A percentile compares a stretch with the other conserved stretches of the same genome.
Evolutionary conservation across 148 eudicot species (phyloP).

Genomic region (Suaeda aralocaspica): DNA sequence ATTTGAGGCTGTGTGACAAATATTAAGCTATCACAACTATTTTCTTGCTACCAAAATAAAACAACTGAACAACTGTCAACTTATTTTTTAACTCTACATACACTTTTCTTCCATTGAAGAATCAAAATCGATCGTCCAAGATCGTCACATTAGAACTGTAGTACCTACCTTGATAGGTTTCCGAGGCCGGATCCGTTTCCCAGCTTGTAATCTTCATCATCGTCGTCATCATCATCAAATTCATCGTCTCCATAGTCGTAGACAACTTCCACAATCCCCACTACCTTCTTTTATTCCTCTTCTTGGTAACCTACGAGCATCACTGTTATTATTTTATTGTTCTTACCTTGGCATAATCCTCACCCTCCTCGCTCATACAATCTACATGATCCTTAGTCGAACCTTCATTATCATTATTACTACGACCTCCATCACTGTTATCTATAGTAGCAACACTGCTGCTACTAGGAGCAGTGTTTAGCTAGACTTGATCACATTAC

Average conservation of each 20-base stretch:
- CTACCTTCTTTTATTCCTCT: neutral
- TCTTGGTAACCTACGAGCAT: neutral
- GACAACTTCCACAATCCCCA: neutral
- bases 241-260: slow-evolving; percentile 28
- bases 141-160: slow-evolving; percentile 40
- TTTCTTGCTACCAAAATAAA: too few species aligned
- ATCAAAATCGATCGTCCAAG: too few species aligned
- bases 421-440: neutral
- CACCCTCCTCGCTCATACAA: too few species aligned
- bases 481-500: neutral
- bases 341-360: neutral
- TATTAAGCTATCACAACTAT: too few species aligned
- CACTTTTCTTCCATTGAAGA: neutral
- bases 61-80: too few species aligned
- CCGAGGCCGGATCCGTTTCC: slow-evolving; percentile 24
- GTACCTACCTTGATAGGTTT: slow-evolving; percentile 55
- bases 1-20: too few species aligned
- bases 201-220: neutral
- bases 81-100: too few species aligned
- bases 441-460: neutral
- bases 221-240: slow-evolving; percentile 8
- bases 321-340: neutral
- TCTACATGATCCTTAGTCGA: neutral
- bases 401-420: neutral
- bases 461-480: neutral